Evolutionary conservation across 495 filamentous ascomycete genomes (phyloP).

Genomic region (Xylaria telfairii): DNA sequence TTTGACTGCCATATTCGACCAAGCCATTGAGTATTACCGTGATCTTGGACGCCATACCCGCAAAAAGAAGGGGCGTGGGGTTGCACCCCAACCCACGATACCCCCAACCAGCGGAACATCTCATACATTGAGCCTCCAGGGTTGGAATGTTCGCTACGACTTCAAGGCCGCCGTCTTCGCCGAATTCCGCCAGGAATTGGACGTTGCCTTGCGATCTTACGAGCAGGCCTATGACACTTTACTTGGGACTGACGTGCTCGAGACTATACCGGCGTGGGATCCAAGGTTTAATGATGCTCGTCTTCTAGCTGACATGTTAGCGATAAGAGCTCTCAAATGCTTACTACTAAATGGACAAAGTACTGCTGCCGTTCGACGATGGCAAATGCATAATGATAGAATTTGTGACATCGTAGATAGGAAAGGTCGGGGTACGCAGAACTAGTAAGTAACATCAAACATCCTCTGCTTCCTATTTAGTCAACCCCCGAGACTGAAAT

Average conservation of each 20-base stretch:
- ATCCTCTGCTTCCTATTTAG: background rate
- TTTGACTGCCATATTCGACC: constrained; percentile 68
- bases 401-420: constrained; percentile 78
- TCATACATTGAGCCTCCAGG: constrained; percentile 78
- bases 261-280: constrained; percentile 85
- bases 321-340: constrained; percentile 80
- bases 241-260: constrained; percentile 80
- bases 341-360: constrained; percentile 77
- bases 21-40: constrained; percentile 82
- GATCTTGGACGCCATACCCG: constrained; percentile 87
- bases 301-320: constrained; percentile 77
- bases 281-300: constrained; percentile 86
- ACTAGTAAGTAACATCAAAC: constrained; percentile 54
- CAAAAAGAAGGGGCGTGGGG: constrained; percentile 78
- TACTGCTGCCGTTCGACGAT: constrained; percentile 75
- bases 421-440: constrained; percentile 78
- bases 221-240: constrained; percentile 83
- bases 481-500: background rate
- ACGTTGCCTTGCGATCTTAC: constrained; percentile 79
- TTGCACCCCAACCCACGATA: constrained; percentile 80
- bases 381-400: constrained; percentile 73
- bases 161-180: constrained; percentile 90
- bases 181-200: constrained; percentile 89
- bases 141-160: constrained; percentile 91
- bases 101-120: constrained; percentile 83